Percentiles rank a stretch among this genome's conserved stretches.
These are phyloP conservation scores for Daldinia caldariorum DNA, from an alignment of 495 filamentous ascomycete species.

Conservation along the genomic window DNA sequence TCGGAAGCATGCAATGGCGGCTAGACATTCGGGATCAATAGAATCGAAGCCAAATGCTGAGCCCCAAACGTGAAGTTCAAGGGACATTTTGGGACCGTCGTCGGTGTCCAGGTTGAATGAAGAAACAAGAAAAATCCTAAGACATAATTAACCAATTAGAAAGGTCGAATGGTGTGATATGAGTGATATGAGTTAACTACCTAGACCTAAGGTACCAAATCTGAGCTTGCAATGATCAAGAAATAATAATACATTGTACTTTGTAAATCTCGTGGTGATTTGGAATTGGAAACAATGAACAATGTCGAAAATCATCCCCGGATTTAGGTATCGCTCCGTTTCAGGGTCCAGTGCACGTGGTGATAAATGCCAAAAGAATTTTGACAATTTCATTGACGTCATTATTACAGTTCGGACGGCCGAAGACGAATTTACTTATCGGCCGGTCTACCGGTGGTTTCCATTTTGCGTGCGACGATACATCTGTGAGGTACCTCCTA, in stretches of 20 bases:
- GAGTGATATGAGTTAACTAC: too few species aligned
- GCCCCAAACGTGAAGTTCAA: constrained; percentile 92
- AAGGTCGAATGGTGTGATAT: constrained; percentile 1
- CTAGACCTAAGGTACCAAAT: neutral
- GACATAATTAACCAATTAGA: neutral
- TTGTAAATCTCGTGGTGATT: constrained; percentile 12
- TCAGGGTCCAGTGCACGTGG: constrained; percentile 43
- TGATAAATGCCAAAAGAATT: constrained; percentile 39
- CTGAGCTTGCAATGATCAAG: neutral
- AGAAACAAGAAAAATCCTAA: neutral
- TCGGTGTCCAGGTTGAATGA: neutral
- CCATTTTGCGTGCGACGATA: neutral
- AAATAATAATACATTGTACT: neutral
- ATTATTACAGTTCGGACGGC: constrained; percentile 5
- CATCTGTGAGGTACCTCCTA: neutral
- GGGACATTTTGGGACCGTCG: constrained; percentile 56
- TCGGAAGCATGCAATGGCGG: constrained; percentile 75
- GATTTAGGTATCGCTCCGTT: constrained; percentile 41
- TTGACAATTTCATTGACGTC: constrained; percentile 26
- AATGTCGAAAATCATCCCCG: constrained; percentile 40
- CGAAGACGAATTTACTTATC: neutral
- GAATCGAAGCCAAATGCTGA: constrained; percentile 88
- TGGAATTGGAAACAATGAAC: constrained; percentile 16
- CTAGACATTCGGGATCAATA: constrained; percentile 88
- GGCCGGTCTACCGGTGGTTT: neutral